phyloP scores from a whole-genome alignment of 257 asterid genomes.

The Nicotiana undulata region DNA sequence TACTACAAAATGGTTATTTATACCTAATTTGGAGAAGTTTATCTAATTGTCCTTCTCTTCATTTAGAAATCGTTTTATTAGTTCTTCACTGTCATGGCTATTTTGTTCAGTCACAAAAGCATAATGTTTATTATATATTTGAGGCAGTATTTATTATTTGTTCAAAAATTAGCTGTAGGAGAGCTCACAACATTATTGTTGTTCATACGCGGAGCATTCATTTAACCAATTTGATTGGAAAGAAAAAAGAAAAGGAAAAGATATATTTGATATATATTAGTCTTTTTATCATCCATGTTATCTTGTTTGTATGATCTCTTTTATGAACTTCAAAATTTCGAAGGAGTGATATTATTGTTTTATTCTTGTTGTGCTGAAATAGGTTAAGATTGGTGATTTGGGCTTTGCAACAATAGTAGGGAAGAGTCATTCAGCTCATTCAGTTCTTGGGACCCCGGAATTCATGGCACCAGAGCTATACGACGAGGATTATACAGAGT shows the following conservation, averaged over 20 bases:
- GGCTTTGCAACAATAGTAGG: constrained; percentile 67
- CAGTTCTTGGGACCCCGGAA: constrained; percentile 77
- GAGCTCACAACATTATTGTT: not conserved
- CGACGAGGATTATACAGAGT: constrained; percentile 64
- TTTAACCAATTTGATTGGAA: not conserved
- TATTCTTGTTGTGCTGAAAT: constrained; percentile 9
- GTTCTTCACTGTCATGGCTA: not conserved
- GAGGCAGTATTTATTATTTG: not conserved
- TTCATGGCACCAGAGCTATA: constrained; percentile 85
- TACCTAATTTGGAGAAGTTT: not conserved
- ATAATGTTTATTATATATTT: not conserved
- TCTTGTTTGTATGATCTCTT: not conserved
- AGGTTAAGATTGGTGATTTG: constrained; percentile 85
- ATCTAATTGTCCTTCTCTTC: not conserved
- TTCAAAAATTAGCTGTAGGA: too few species aligned
- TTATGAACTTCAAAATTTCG: not conserved
- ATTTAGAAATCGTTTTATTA: not conserved
- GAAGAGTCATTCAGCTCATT: constrained; percentile 52
- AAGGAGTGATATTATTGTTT: not conserved
- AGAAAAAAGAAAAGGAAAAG: not conserved
- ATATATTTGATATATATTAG: not conserved
- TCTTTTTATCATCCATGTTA: not conserved
- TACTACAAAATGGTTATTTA: too few species aligned
- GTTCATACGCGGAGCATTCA: not conserved
- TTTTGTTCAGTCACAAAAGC: not conserved